Evolutionary conservation across 306 rosid genomes (phyloP), one percentile per base, ranked within the genome.

Genomic region (Inga oerstediana): DNA sequence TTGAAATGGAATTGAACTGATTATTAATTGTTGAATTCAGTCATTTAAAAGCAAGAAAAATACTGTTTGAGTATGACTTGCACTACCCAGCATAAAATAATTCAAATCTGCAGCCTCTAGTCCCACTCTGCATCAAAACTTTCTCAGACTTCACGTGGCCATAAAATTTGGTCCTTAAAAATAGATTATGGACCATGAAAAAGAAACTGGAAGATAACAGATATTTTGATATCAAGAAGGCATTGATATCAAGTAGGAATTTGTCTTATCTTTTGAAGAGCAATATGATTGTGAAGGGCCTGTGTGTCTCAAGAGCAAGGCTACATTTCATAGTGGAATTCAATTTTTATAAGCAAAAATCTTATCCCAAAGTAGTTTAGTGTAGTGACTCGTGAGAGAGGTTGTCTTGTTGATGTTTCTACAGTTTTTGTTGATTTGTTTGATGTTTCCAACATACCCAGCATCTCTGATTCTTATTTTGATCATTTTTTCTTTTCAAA

Each of bases 281-380:
- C 91, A 89, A 10, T 82, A 86, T 89, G 51, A 89, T 86, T 87
- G 65, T 32, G 78, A 51, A 81, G 80, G 86, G 79, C 84, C 86
- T 71, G 24, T 24, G 10, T 87, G 89, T 52, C 79, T 80, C 69
- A 24, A 72, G 62, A 72, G 48, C 71, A 56, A 68, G 86, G 91
- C 85, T 46, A 79, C 91, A 87, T 6, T 73, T 54, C 83, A 68
- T 81, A 88, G 91, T 88, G 92, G 94, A 74, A 68, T 75, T 80
- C 58, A 78, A 84, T 22, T 71, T 43, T 54, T 37, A 37, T 35
- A 67, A 70, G 70, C 82, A 67, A 73, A 83, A 68, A 75, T 56
- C 80, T 62, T 84, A 87, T 75, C 52, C 52, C 71, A 85, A 85
- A 68, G 81, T 45, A 16, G 54, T 82, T 46, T 80, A 58, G 59